Percentiles rank a stretch among this genome's conserved stretches.
Evolutionary conservation across 306 rosid genomes (phyloP).

Genomic region (Lathyrus tuberosus): DNA sequence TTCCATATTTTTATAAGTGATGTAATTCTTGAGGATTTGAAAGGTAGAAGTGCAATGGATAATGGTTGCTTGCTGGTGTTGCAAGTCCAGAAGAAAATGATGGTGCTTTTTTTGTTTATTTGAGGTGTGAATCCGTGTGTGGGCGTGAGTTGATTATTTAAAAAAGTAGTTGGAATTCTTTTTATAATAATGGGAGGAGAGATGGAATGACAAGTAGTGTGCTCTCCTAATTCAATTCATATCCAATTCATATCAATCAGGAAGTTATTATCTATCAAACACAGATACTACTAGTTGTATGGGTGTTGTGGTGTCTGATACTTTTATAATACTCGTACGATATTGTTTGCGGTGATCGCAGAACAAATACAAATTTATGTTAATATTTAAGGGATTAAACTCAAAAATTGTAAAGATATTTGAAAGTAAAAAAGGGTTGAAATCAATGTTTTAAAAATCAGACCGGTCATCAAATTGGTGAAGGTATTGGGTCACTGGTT

Average conservation of each 20-base stretch:
- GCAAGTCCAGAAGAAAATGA: constrained; percentile 47
- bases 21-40: constrained; percentile 51
- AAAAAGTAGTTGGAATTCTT: constrained; percentile 41
- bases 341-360: too few relatives aligned
- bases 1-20: constrained; percentile 42
- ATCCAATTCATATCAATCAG: constrained; percentile 16
- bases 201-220: constrained; percentile 30
- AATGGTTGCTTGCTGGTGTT: constrained; percentile 54
- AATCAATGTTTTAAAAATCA: too few relatives aligned
- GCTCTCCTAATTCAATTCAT: constrained; percentile 22
- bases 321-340: too few relatives aligned
- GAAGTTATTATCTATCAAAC: too few relatives aligned
- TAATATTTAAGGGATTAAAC: too few relatives aligned
- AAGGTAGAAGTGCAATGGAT: constrained; percentile 48
- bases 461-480: too few relatives aligned
- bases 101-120: constrained; percentile 47
- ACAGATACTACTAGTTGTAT: too few relatives aligned
- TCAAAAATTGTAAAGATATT: too few relatives aligned
- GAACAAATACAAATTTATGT: too few relatives aligned
- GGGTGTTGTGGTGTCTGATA: too few relatives aligned
- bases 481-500: too few relatives aligned
- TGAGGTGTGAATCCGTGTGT: constrained; percentile 23
- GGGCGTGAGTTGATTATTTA: constrained; percentile 25
- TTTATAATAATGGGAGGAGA: constrained; percentile 43
- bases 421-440: too few relatives aligned